Evolutionary conservation across 176 grass and related monocot species (phyloP).

Genomic region (Bolboschoenus planiculmis): DNA sequence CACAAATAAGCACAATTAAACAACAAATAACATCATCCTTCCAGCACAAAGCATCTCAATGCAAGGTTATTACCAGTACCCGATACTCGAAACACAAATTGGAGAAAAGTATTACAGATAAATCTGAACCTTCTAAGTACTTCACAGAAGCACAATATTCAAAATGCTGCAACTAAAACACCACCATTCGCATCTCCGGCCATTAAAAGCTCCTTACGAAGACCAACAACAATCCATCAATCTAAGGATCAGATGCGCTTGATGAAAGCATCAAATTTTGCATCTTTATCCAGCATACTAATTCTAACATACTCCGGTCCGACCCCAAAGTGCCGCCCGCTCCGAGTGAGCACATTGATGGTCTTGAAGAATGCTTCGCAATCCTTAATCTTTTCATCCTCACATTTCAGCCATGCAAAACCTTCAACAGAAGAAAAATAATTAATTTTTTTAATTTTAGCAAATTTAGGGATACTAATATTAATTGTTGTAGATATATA

Average conservation of each 20-base stretch:
- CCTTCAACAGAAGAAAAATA: background rate
- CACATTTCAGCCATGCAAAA: constrained; percentile 22
- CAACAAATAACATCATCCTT: no score
- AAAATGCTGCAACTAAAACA: background rate
- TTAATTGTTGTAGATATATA: background rate
- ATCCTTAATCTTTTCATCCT: background rate
- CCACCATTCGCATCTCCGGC: background rate
- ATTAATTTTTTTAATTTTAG: background rate
- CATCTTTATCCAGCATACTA: constrained; percentile 18
- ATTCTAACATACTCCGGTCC: background rate
- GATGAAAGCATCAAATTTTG: constrained; percentile 7
- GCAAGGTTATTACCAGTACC: background rate
- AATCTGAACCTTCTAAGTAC: background rate
- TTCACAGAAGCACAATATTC: background rate
- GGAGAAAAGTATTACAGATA: background rate
- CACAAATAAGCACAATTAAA: background rate
- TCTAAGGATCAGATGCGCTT: background rate
- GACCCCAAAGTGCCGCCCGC: background rate
- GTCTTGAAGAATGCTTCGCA: constrained; percentile 14
- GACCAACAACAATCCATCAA: background rate
- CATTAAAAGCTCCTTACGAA: background rate
- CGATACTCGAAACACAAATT: background rate
- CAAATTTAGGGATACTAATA: background rate
- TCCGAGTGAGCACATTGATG: constrained; percentile 8
- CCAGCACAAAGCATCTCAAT: background rate